These are phyloP conservation scores for Mercurialis annua DNA, from an alignment of 345 rosid species.

Conservation along the genomic window DNA sequence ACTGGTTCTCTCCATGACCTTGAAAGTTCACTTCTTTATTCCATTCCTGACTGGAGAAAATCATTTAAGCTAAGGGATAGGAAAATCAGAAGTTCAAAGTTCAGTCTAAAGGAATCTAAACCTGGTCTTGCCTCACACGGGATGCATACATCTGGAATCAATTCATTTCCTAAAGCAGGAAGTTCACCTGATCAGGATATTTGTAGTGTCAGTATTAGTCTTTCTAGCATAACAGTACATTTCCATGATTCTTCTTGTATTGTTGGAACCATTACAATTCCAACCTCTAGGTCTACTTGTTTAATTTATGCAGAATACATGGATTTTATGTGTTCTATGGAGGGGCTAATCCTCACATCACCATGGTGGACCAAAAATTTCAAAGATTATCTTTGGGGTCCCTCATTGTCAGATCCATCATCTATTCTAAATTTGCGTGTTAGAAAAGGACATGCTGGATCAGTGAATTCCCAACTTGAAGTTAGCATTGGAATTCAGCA, in stretches of 20 bases:
- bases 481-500: conserved; percentile 83
- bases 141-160: conserved; percentile 22
- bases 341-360: conserved; percentile 64
- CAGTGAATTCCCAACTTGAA: conserved; percentile 54
- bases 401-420: conserved; percentile 41
- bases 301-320: conserved; percentile 39
- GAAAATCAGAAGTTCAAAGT: conserved; percentile 34
- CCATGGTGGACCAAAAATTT: conserved; percentile 54
- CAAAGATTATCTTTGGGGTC: conserved; percentile 69
- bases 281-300: conserved; percentile 45
- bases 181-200: conserved; percentile 29
- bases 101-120: conserved; percentile 32
- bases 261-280: conserved; percentile 60
- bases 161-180: conserved; percentile 25
- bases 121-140: conserved; percentile 15
- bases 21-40: conserved; percentile 46
- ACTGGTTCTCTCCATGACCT: conserved; percentile 49
- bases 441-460: conserved; percentile 45
- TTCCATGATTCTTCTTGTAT: conserved; percentile 78
- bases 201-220: conserved; percentile 43
- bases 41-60: conserved; percentile 58
- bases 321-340: conserved; percentile 65
- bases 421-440: conserved; percentile 69
- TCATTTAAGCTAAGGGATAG: conserved; percentile 36
- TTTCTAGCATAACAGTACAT: conserved; percentile 54